Base-by-base conservation (phyloP, 1,284 basidiomycete genomes). In the Xerocomus amazonicus region DNA sequence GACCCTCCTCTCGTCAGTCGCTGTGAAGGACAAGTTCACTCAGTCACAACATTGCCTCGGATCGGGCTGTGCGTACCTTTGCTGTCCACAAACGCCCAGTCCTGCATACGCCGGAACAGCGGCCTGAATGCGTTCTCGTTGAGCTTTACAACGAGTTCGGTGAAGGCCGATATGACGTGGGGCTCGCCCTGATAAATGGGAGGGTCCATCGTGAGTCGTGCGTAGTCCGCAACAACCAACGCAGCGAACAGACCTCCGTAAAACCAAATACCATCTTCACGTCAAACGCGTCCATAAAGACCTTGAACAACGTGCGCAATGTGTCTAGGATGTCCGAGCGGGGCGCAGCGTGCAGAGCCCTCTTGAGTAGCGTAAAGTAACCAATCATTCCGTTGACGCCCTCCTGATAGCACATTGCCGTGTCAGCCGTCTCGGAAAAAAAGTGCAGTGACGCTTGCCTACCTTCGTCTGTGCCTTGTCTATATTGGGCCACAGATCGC, bases 61-160 rank as follows among this genome's bases (percentile, higher is more conserved):
- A 17, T 33, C 1, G 16, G 28, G 28, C 38, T 8, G n/a, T 9
- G 67, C 77, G 50, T 65, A 84, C 83, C 71, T 34, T 69, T 66
- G 36, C 76, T 75, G 47, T 77, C 74, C 2, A 73, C 77, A 56
- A 95, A 95, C 0, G 93, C 93, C 96, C 97, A 99, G 67, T 99
- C 96, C 63, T 92, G 95, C 56, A 95, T 72, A 54, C 87, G 85
- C 53, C 94, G 83, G 77, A 97, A 97, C 16, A 98, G 73, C 2
- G 96, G 96, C 58, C 85, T 84, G 84, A 99, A 98, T 0, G 88
- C 80, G 0, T 84, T 81, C 63, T 99, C 97, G 62, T 96, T 97
- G 45, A 99, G 77, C 70, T 97, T 97, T 55, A 93, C 82, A 9
- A 95, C 90, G 14, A 98, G 74, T 64, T 95, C 88, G 19, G 89